Evolutionary conservation across 176 grass and related monocot genomes (phyloP).

Genomic region (Carex pumila): DNA sequence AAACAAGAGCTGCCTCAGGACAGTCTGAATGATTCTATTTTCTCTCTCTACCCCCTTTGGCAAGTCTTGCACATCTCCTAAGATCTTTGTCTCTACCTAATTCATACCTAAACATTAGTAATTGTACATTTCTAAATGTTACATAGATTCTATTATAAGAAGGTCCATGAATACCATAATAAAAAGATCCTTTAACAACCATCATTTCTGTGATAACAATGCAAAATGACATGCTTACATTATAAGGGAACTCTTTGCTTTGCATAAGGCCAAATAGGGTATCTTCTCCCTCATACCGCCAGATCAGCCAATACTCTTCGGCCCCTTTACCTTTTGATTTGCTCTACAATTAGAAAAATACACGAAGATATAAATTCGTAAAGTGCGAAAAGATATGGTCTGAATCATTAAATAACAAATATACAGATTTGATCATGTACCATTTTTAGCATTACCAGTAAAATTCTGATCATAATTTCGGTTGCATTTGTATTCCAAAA

Average conservation of each 20-base stretch:
- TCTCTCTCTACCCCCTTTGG: conserved; percentile 79
- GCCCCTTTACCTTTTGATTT: conserved; percentile 77
- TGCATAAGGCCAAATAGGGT: conserved; percentile 78
- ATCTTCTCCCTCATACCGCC: conserved; percentile 82
- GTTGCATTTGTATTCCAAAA: background rate
- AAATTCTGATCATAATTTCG: background rate
- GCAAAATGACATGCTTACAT: conserved; percentile 49
- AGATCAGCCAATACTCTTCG: conserved; percentile 86
- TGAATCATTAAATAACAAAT: background rate
- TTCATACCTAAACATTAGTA: conserved; percentile 9
- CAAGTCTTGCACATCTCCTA: conserved; percentile 73
- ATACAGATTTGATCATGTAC: background rate
- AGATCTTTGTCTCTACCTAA: conserved; percentile 97
- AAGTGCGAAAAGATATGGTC: background rate
- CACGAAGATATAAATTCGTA: background rate
- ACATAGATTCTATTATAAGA: background rate
- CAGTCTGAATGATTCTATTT: conserved; percentile 92
- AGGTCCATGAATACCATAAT: background rate
- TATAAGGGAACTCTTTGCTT: conserved; percentile 98
- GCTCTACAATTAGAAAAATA: conserved; percentile 34
- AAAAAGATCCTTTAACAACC: background rate
- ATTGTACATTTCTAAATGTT: background rate
- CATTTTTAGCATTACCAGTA: background rate
- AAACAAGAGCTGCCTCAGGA: conserved; percentile 94
- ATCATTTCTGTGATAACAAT: background rate